A percentile compares a stretch with the other conserved stretches of the same genome.
Conservation (phyloP, 2,329 filamentous ascomycete species). For the Pseudogymnoascus sp. region DNA sequence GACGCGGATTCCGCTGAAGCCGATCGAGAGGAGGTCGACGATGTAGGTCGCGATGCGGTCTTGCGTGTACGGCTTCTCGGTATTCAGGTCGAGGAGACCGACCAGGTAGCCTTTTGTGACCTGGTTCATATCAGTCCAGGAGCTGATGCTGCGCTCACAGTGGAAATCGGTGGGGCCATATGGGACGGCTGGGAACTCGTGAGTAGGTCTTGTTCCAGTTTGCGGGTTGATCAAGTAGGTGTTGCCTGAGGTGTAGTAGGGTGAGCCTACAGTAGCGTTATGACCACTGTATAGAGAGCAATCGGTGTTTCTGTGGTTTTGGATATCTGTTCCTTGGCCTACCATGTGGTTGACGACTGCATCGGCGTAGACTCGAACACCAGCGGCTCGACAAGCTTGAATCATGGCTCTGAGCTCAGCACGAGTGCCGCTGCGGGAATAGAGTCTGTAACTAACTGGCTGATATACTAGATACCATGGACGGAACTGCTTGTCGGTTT, state of each 20-base stretch:
- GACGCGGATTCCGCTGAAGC: conserved; percentile 26
- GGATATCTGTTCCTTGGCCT: conserved; percentile 25
- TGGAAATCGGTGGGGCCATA: conserved; percentile 29
- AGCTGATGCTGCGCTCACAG: conserved; percentile 24
- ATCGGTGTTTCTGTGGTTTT: conserved; percentile 25
- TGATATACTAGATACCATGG: conserved; percentile 28
- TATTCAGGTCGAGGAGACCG: conserved; percentile 26
- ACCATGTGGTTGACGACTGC: conserved; percentile 28
- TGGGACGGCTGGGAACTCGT: conserved; percentile 28
- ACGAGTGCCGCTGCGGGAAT: conserved; percentile 25
- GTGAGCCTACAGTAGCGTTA: conserved; percentile 26
- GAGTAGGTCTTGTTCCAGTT: conserved; percentile 24
- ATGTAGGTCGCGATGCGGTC: conserved; percentile 28
- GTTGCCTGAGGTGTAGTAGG: conserved; percentile 27
- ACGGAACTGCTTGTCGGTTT: conserved; percentile 26
- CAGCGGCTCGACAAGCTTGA: conserved; percentile 24
- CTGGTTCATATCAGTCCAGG: conserved; percentile 26
- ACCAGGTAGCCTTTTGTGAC: conserved; percentile 27
- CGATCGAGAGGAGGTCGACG: conserved; percentile 26
- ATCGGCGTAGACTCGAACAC: conserved; percentile 28
- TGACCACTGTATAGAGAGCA: conserved; percentile 25
- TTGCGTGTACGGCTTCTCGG: conserved; percentile 27
- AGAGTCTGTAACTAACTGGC: conserved; percentile 27
- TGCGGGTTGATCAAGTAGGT: conserved; percentile 25
- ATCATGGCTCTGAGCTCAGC: conserved; percentile 18